Evolutionary conservation across 345 rosid species (phyloP).

Genomic region (Populus pruinosa): DNA sequence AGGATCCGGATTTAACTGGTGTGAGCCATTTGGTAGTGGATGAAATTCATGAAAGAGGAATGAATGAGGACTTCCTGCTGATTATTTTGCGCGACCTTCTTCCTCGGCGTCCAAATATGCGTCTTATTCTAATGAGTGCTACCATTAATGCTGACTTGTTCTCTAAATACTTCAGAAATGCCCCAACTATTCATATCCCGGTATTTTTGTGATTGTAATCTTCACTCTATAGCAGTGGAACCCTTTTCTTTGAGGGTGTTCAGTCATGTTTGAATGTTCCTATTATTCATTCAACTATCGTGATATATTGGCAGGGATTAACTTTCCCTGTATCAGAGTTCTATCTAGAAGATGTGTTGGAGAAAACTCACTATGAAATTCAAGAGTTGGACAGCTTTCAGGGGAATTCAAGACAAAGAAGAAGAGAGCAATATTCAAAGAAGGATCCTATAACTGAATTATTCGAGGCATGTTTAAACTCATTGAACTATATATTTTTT

Average conservation of each 20-base stretch:
- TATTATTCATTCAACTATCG: background rate
- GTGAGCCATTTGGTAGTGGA: conserved; percentile 93
- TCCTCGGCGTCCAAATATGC: conserved; percentile 84
- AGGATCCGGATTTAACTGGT: conserved; percentile 71
- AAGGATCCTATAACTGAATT: conserved; percentile 63
- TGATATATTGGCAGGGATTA: conserved; percentile 56
- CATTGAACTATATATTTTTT: background rate
- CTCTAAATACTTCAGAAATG: conserved; percentile 76
- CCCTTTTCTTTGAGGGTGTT: conserved; percentile 8
- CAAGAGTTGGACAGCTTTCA: conserved; percentile 61
- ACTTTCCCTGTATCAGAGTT: conserved; percentile 85
- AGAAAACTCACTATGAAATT: conserved; percentile 64
- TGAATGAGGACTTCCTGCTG: conserved; percentile 88
- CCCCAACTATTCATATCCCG: conserved; percentile 79
- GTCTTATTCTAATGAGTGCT: conserved; percentile 89
- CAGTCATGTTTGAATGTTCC: background rate
- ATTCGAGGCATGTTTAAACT: conserved; percentile 60
- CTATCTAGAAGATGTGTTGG: conserved; percentile 82
- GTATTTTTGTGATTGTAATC: conserved; percentile 36
- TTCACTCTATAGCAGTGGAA: background rate
- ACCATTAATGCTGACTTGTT: conserved; percentile 91
- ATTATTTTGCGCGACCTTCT: conserved; percentile 89
- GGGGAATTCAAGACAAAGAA: conserved; percentile 65
- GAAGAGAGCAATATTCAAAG: conserved; percentile 66
- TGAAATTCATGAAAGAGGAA: conserved; percentile 98